Conservation (phyloP, 345 rosid genomes). For the Aurinia saxatilis region DNA sequence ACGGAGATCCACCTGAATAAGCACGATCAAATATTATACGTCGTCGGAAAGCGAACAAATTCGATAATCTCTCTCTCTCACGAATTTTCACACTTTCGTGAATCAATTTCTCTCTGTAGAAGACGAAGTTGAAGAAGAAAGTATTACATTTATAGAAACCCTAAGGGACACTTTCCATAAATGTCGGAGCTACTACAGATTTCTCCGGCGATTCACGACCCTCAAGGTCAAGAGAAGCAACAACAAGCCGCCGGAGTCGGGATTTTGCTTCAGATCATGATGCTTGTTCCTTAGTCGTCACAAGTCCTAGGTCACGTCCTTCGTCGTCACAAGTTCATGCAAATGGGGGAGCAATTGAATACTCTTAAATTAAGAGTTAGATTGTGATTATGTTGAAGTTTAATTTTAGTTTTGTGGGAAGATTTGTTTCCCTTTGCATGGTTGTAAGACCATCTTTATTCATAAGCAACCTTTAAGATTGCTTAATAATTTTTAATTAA, state of each 20-base stretch:
- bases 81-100: slow-evolving; percentile 9
- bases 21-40: no score
- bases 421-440: no score
- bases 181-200: slow-evolving; percentile 35
- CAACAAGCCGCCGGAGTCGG: slow-evolving; percentile 99
- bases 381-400: no score
- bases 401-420: no score
- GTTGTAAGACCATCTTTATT: no score
- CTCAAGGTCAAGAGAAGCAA: slow-evolving; percentile 54
- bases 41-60: no score
- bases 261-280: slow-evolving; percentile 98
- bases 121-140: background rate
- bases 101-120: no score
- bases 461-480: no score
- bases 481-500: no score
- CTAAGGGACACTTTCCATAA: background rate
- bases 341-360: no score
- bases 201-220: slow-evolving; percentile 44
- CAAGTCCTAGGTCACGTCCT: slow-evolving; percentile 96
- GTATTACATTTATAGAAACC: slow-evolving; percentile 16
- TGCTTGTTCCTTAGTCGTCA: slow-evolving; percentile 99
- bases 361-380: no score
- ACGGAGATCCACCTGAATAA: no score
- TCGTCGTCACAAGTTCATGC: slow-evolving; percentile 90
- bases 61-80: background rate